These are phyloP conservation scores for Trichoderma sp. DNA, from an alignment of 2,329 filamentous ascomycete genomes.

Conservation along the genomic window DNA sequence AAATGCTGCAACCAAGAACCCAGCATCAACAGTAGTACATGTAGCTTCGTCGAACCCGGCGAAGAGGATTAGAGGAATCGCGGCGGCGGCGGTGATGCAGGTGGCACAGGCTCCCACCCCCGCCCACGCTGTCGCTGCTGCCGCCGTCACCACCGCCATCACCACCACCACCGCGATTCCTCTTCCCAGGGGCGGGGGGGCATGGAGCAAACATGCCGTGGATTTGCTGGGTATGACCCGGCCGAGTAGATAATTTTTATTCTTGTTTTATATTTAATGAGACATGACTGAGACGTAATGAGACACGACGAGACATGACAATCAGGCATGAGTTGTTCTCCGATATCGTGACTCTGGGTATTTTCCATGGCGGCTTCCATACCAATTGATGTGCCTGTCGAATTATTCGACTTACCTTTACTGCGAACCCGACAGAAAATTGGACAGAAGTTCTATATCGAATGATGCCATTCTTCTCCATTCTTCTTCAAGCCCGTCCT, in stretches of 20 bases:
- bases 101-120: neutral
- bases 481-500: neutral
- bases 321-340: neutral
- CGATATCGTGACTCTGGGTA: neutral
- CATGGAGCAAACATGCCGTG: slow-evolving; percentile 68
- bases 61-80: neutral
- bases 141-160: neutral
- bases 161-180: neutral
- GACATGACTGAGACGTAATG: neutral
- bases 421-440: neutral
- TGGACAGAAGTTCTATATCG: neutral
- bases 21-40: neutral
- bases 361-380: neutral
- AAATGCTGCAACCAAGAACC: slow-evolving; percentile 41
- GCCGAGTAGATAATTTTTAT: slow-evolving; percentile 34
- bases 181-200: slow-evolving; percentile 47
- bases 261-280: neutral
- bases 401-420: neutral
- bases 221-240: slow-evolving; percentile 63
- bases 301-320: neutral
- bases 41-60: neutral
- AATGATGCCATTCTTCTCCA: neutral
- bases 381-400: neutral
- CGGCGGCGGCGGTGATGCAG: neutral
- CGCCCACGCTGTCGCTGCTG: too few species aligned